These are phyloP conservation scores for Phytophthora tentaculata DNA, from an alignment of 352 stramenopile species.

Conservation along the genomic window DNA sequence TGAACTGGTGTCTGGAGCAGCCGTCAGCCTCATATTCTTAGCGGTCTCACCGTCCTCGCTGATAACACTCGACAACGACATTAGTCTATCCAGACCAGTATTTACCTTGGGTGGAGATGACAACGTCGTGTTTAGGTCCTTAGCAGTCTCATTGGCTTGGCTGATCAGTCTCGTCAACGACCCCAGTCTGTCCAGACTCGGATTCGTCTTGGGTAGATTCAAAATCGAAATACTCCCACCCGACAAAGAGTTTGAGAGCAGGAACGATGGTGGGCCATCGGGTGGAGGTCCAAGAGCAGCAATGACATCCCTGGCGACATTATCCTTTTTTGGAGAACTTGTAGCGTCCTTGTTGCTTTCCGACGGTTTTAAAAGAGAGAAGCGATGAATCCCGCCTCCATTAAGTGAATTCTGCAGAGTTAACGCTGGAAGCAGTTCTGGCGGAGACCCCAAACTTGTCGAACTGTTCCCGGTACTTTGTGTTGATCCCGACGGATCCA, in stretches of 20 bases:
- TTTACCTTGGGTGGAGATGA: constrained; percentile 14
- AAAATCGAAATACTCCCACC: constrained; percentile 25
- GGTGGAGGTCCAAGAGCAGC: constrained; percentile 26
- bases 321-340: constrained; percentile 3
- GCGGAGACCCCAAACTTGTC: constrained; percentile 43
- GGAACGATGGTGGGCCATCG: constrained; percentile 20
- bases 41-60: constrained; percentile 14
- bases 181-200: constrained; percentile 17
- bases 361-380: constrained; percentile 14
- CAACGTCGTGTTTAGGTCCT: constrained; percentile 11
- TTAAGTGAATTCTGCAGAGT: constrained; percentile 73
- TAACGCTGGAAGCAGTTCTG: constrained; percentile 52
- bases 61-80: constrained; percentile 19
- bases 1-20: constrained; percentile 9
- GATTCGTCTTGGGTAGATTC: constrained; percentile 10
- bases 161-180: constrained; percentile 27
- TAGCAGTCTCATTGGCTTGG: constrained; percentile 19
- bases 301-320: constrained; percentile 4
- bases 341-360: background rate
- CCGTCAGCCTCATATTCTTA: constrained; percentile 5
- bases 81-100: constrained; percentile 20
- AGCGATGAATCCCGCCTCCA: constrained; percentile 67
- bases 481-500: constrained; percentile 19
- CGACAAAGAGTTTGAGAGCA: constrained; percentile 28
- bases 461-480: constrained; percentile 2